Percentiles rank a stretch among this genome's conserved stretches.
phyloP scores from a whole-genome alignment of 1,139 yeast genomes.

The Trichomonascaceae sp. region DNA sequence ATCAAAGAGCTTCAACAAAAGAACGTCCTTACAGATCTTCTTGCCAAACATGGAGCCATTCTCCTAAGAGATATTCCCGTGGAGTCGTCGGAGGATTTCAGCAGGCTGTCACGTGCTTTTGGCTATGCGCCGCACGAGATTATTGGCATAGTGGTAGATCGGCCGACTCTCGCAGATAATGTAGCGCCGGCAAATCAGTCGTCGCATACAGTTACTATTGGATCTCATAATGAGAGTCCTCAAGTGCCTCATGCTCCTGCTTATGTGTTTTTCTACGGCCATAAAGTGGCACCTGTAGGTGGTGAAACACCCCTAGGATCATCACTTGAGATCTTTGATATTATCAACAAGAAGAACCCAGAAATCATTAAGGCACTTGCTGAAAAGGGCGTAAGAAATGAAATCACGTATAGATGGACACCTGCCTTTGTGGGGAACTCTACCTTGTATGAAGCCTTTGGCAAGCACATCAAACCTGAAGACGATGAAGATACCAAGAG shows the following conservation, averaged over 20 bases:
- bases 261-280: slow-evolving; percentile 14
- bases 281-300: slow-evolving; percentile 13
- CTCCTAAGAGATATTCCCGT: slow-evolving; percentile 14
- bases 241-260: slow-evolving; percentile 18
- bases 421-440: slow-evolving; percentile 14
- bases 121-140: slow-evolving; percentile 16
- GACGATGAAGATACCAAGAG: slow-evolving; percentile 12
- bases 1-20: slow-evolving; percentile 10
- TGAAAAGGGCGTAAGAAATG: slow-evolving; percentile 13
- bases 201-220: slow-evolving; percentile 11
- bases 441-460: slow-evolving; percentile 14
- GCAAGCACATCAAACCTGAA: slow-evolving; percentile 14
- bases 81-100: slow-evolving; percentile 12
- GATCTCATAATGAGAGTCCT: slow-evolving; percentile 15
- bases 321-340: slow-evolving; percentile 12
- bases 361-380: slow-evolving; percentile 12
- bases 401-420: slow-evolving; percentile 9
- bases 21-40: slow-evolving; percentile 6
- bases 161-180: slow-evolving; percentile 16
- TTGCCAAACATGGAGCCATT: slow-evolving; percentile 13
- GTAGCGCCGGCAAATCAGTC: slow-evolving; percentile 16
- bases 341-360: slow-evolving; percentile 10
- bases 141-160: slow-evolving; percentile 15
- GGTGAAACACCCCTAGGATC: slow-evolving; percentile 16
- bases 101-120: slow-evolving; percentile 13